Evolutionary conservation across 192 early-diverging fungal species (phyloP).

Genomic region (Backusella tarrabulga): DNA sequence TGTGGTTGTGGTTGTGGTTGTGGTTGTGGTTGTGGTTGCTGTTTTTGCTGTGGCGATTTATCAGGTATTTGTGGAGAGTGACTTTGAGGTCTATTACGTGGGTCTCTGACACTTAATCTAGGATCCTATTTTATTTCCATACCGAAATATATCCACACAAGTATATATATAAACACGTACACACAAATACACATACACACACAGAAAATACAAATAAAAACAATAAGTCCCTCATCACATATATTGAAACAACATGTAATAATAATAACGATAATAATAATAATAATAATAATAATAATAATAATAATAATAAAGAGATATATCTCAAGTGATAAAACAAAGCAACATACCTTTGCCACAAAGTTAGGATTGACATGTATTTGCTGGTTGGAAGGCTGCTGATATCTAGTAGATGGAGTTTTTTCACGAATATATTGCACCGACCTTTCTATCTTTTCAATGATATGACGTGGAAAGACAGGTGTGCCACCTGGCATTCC

Average conservation of each 20-base stretch:
- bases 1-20: not conserved
- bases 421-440: conserved; percentile 41
- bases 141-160: not conserved
- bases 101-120: conserved; percentile 11
- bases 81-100: conserved; percentile 13
- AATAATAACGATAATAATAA: not conserved
- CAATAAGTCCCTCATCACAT: not conserved
- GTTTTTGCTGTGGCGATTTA: not conserved
- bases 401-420: conserved; percentile 19
- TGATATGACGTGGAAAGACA: conserved; percentile 56
- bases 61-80: conserved; percentile 4
- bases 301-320: not conserved
- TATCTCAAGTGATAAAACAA: not conserved
- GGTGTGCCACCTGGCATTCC: conserved; percentile 56
- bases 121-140: conserved; percentile 2
- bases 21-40: not conserved
- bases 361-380: conserved; percentile 67
- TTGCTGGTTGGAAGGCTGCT: conserved; percentile 19
- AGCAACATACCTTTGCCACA: conserved; percentile 33
- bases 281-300: not conserved
- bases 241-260: not conserved
- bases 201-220: not conserved
- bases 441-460: conserved; percentile 50
- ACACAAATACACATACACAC: not conserved
- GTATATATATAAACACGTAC: not conserved